Evolutionary conservation across 352 stramenopile genomes (phyloP).

Genomic region (Phytophthora colocasiae): DNA sequence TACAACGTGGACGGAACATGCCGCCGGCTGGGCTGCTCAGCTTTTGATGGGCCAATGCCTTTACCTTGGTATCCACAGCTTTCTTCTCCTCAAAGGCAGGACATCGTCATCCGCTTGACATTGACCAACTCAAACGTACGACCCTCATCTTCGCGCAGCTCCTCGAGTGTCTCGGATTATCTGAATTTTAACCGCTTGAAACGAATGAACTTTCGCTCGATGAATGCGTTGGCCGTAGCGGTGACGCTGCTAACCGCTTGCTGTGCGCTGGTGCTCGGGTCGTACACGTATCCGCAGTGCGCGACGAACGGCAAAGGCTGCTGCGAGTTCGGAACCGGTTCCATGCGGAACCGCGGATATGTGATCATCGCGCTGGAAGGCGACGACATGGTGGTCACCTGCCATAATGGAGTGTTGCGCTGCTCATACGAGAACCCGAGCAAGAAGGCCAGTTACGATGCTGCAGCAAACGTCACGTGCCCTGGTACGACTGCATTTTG

Average conservation of each 20-base stretch:
- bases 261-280: slow-evolving; percentile 30
- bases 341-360: slow-evolving; percentile 72
- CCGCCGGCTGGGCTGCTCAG: slow-evolving; percentile 13
- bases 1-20: slow-evolving; percentile 16
- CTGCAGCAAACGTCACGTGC: slow-evolving; percentile 48
- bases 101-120: slow-evolving; percentile 20
- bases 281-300: slow-evolving; percentile 68
- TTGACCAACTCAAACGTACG: slow-evolving; percentile 25
- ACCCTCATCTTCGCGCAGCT: slow-evolving; percentile 13
- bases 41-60: slow-evolving; percentile 13
- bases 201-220: slow-evolving; percentile 33
- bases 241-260: slow-evolving; percentile 34
- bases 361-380: slow-evolving; percentile 54
- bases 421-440: slow-evolving; percentile 70
- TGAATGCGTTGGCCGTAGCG: slow-evolving; percentile 32
- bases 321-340: slow-evolving; percentile 58
- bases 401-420: slow-evolving; percentile 53
- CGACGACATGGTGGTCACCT: slow-evolving; percentile 71
- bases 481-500: slow-evolving; percentile 46
- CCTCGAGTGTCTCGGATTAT: slow-evolving; percentile 1
- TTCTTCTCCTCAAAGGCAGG: slow-evolving; percentile 1
- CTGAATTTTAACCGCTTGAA: too few species aligned
- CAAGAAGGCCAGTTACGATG: slow-evolving; percentile 49
- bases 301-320: slow-evolving; percentile 47
- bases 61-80: slow-evolving; percentile 18